Evolutionary conservation across 225 moss, liverwort and hornwort species (phyloP).

Genomic region (Marchantia paleacea): DNA sequence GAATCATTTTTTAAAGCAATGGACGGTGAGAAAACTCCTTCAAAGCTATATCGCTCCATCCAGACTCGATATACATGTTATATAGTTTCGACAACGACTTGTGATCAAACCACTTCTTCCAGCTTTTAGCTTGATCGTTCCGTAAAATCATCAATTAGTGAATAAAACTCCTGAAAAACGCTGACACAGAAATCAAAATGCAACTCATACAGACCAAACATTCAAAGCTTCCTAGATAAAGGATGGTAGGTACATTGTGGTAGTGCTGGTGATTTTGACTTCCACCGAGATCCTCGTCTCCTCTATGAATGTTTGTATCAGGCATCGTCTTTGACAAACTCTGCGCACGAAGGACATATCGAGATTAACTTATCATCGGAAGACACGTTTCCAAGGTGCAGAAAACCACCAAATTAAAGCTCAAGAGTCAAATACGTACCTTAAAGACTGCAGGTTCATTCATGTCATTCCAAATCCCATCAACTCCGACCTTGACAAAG

Average conservation of each 20-base stretch:
- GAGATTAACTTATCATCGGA: neutral
- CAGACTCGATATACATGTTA: too few relatives aligned
- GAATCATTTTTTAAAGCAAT: neutral
- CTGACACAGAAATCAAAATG: neutral
- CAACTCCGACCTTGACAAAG: constrained; percentile 56
- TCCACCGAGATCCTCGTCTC: constrained; percentile 86
- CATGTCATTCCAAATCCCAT: constrained; percentile 99
- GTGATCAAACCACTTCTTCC: too few relatives aligned
- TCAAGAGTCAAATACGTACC: constrained; percentile 30
- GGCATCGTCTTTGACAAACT: constrained; percentile 92
- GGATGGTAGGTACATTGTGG: constrained; percentile 59
- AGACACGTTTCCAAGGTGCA: neutral
- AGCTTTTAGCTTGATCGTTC: too few relatives aligned
- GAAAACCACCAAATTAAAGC: neutral
- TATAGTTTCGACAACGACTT: too few relatives aligned
- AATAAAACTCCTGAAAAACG: too few relatives aligned
- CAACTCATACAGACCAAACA: neutral
- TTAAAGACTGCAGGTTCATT: constrained; percentile 93
- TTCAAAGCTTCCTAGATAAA: neutral
- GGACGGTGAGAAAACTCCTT: neutral
- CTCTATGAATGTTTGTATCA: constrained; percentile 63
- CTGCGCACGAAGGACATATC: constrained; percentile 41
- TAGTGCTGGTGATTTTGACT: constrained; percentile 65
- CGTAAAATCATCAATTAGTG: too few relatives aligned
- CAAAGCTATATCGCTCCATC: neutral